A percentile compares a stretch with the other conserved stretches of the same genome.
Evolutionary conservation across 176 grass and related monocot genomes (phyloP).

Genomic region (Cenchrus purpureus): DNA sequence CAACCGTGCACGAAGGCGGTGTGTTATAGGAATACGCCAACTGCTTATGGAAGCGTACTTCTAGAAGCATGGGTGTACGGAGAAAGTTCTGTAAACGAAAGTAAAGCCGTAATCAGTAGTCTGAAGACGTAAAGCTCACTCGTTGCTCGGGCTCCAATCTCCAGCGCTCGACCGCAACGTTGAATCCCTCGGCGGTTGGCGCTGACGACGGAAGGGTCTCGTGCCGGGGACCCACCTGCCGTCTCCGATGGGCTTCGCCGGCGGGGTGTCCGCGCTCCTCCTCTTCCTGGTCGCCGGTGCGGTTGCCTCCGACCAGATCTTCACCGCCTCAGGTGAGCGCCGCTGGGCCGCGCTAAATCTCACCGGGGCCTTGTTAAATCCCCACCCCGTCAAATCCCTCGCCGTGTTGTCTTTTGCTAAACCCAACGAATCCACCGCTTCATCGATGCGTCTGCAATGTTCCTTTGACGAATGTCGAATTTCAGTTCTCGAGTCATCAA

Average conservation of each 20-base stretch:
- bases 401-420: not conserved
- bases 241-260: conserved; percentile 49
- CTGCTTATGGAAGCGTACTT: too few relatives aligned
- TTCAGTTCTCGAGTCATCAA: not conserved
- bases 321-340: conserved; percentile 54
- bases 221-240: not conserved
- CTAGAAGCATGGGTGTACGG: not conserved
- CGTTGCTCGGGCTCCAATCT: not conserved
- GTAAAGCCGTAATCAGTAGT: not conserved
- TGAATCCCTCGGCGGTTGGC: too few relatives aligned
- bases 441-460: not conserved
- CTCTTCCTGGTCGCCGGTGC: conserved; percentile 12
- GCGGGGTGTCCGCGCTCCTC: not conserved
- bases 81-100: not conserved
- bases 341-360: not conserved
- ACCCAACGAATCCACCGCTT: not conserved
- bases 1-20: not conserved
- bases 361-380: not conserved
- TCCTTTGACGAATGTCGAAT: not conserved
- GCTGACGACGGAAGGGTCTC: not conserved
- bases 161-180: not conserved
- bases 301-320: conserved; percentile 52
- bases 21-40: not conserved
- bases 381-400: not conserved
- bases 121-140: not conserved